Evolutionary conservation across 2,329 filamentous ascomycete species (phyloP).

Genomic region (Hypoxylon sp.): DNA sequence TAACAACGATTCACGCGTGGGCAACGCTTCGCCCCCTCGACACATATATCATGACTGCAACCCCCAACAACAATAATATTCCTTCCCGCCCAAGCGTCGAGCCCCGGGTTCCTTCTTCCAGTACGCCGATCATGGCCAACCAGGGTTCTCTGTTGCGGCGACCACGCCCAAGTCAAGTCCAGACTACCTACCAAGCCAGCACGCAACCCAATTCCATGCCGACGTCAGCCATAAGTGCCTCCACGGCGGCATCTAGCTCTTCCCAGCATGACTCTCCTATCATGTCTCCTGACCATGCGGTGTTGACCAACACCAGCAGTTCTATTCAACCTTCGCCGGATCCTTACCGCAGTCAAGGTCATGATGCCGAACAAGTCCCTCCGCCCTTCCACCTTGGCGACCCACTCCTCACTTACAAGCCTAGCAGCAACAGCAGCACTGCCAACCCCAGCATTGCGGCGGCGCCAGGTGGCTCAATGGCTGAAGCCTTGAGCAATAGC

Average conservation of each 20-base stretch:
- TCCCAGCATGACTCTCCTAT: constrained; percentile 68
- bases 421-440: constrained; percentile 72
- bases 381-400: constrained; percentile 79
- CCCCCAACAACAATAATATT: constrained; percentile 47
- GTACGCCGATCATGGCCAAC: constrained; percentile 58
- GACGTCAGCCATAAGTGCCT: constrained; percentile 67
- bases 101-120: constrained; percentile 48
- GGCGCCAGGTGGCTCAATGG: constrained; percentile 67
- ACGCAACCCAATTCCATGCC: constrained; percentile 58
- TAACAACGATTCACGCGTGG: constrained; percentile 43
- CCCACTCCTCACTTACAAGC: constrained; percentile 71
- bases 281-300: constrained; percentile 66
- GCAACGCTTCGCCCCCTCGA: constrained; percentile 42
- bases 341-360: constrained; percentile 66
- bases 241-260: constrained; percentile 68
- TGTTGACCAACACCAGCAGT: constrained; percentile 67
- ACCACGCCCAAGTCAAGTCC: constrained; percentile 61
- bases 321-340: constrained; percentile 78
- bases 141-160: constrained; percentile 57
- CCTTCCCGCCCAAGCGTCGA: constrained; percentile 50
- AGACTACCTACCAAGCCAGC: constrained; percentile 59
- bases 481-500: constrained; percentile 55
- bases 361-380: constrained; percentile 65
- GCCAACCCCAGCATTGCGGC: constrained; percentile 71
- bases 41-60: constrained; percentile 53